These are phyloP conservation scores for Rossbeevera mucosa DNA, from an alignment of 768 basidiomycete species.

Conservation along the genomic window DNA sequence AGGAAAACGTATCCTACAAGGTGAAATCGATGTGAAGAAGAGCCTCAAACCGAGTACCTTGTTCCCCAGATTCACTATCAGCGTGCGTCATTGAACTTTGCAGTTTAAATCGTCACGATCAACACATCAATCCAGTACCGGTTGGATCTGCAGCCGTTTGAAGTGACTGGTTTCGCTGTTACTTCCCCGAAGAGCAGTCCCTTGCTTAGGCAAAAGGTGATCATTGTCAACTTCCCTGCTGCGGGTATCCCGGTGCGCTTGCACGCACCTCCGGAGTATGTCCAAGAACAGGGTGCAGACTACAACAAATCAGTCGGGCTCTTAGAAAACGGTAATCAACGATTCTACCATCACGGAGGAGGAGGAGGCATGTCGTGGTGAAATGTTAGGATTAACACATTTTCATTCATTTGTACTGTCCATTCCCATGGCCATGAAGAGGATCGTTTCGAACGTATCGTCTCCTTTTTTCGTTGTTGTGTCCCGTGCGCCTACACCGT, in stretches of 20 bases:
- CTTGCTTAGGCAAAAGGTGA: slow-evolving; percentile 39
- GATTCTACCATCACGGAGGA: slow-evolving; percentile 35
- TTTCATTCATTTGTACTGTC: slow-evolving; percentile 6
- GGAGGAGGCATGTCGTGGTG: slow-evolving; percentile 1
- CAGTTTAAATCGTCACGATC: neutral
- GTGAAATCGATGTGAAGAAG: slow-evolving; percentile 49
- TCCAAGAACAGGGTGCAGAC: slow-evolving; percentile 38
- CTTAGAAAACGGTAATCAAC: slow-evolving; percentile 54
- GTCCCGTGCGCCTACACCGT: slow-evolving; percentile 51
- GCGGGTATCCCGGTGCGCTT: slow-evolving; percentile 39
- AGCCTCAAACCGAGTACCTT: slow-evolving; percentile 40
- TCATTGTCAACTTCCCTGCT: slow-evolving; percentile 36
- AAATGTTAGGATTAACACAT: neutral
- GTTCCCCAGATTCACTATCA: slow-evolving; percentile 44
- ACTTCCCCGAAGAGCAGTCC: slow-evolving; percentile 19
- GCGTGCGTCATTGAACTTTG: slow-evolving; percentile 32
- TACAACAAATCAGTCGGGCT: slow-evolving; percentile 50
- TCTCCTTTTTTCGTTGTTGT: slow-evolving; percentile 47
- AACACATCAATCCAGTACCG: slow-evolving; percentile 35
- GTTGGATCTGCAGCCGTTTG: slow-evolving; percentile 40
- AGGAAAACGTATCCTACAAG: slow-evolving; percentile 38
- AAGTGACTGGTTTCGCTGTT: slow-evolving; percentile 39
- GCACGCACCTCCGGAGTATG: slow-evolving; percentile 52
- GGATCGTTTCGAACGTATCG: slow-evolving; percentile 66
- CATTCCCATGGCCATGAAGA: slow-evolving; percentile 38